Evolutionary conservation across 2,329 filamentous ascomycete genomes (phyloP).

Genomic region (Neonectria magnoliae): DNA sequence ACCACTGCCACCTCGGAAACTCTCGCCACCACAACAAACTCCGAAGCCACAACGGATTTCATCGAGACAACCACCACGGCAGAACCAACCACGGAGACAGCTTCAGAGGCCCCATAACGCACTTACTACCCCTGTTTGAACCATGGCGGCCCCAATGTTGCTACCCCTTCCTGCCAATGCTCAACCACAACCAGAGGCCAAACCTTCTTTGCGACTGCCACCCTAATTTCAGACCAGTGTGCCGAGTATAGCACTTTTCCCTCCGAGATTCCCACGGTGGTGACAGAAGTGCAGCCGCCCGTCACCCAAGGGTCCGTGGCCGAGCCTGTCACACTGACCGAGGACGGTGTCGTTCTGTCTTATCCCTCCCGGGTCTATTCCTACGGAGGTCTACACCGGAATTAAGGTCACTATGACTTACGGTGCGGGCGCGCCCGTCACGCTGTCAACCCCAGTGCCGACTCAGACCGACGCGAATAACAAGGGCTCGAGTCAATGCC

Average conservation of each 20-base stretch:
- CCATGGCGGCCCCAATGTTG: slow-evolving; percentile 24
- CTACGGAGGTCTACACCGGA: not conserved
- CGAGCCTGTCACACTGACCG: slow-evolving; percentile 12
- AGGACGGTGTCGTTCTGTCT: slow-evolving; percentile 16
- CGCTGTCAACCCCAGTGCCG: slow-evolving; percentile 7
- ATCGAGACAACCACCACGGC: not conserved
- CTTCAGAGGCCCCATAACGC: not conserved
- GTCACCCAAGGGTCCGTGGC: not conserved
- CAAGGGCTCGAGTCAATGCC: slow-evolving; percentile 8
- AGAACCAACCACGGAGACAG: not conserved
- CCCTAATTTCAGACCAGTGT: slow-evolving; percentile 21
- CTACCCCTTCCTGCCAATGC: slow-evolving; percentile 27
- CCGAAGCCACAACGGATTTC: slow-evolving; percentile 10
- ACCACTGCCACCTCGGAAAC: slow-evolving; percentile 8
- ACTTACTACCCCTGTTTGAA: slow-evolving; percentile 23
- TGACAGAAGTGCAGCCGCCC: not conserved
- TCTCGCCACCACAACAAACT: slow-evolving; percentile 1
- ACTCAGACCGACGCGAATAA: slow-evolving; percentile 7
- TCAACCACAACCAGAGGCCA: slow-evolving; percentile 25
- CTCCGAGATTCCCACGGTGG: slow-evolving; percentile 11
- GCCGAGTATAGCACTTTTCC: slow-evolving; percentile 26
- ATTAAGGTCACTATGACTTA: not conserved
- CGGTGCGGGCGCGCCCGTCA: slow-evolving; percentile 1
- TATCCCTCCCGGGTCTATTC: slow-evolving; percentile 13
- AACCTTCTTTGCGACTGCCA: slow-evolving; percentile 21